Evolutionary conservation across 2,329 filamentous ascomycete species (phyloP), one percentile per base, ranked within the genome.

Genomic region (Onygena corvina): DNA sequence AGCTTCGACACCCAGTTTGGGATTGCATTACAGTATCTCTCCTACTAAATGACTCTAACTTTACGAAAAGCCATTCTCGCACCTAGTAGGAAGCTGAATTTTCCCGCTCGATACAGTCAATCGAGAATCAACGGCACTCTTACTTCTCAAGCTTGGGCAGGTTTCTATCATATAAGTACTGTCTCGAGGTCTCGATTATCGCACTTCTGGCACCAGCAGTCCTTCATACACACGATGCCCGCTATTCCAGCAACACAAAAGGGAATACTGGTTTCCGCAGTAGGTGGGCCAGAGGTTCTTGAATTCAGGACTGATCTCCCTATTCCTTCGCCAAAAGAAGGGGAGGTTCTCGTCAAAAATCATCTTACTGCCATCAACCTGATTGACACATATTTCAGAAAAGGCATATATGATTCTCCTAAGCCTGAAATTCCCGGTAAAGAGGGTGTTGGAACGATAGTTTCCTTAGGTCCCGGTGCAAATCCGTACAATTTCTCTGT

Each of bases 311-410:
- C 78, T 14, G 78, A 86, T 60, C 64, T 87, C 2, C 80, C 83
- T 4, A 77, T 94, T 1, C 86, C 87, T 0, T 69, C 73, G 46
- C 77, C 76, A 1, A 71, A 77, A 30, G 77, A 81, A n/a, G 81
- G 80, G 51, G 75, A 94, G 57, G 67, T 94, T 18, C 76, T 94
- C 3, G 77, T 94, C 51, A 84, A 83, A 67, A 94, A 94, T 66
- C 78, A 82, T 55, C 84, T 77, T 62, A 74, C 83, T 45, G 89
- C 88, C 52, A 72, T 94, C 53, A 94, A 94, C 69, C 94, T 77
- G 69, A 93, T 94, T 60, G 89, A 94, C 67, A 94, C 77, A 33
- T 94, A 94, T 69, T 93, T 89, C 76, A 86, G 89, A 63, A 80
- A 76, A 9, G 89, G 89, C 8, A 77, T 94, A 46, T 94, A 94